Conservation (phyloP, 2,329 filamentous ascomycete species). For the Plectosphaerella plurivora region DNA sequence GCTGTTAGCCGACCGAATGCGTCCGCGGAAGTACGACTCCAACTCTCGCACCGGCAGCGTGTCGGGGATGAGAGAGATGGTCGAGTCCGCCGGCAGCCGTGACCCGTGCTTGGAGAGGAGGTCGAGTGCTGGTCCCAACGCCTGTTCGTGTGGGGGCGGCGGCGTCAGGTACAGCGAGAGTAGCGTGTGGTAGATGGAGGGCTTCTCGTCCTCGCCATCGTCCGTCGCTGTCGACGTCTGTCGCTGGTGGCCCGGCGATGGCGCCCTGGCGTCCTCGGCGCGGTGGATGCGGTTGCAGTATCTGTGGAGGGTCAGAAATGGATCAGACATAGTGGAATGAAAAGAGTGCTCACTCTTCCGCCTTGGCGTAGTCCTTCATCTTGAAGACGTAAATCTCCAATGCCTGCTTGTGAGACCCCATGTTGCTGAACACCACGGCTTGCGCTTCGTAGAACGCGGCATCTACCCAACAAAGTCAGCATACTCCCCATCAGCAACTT, state of each 20-base stretch:
- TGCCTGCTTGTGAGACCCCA: conserved; percentile 92
- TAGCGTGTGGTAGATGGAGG: conserved; percentile 88
- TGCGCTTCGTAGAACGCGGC: conserved; percentile 82
- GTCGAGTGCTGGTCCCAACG: conserved; percentile 74
- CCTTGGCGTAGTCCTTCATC: conserved; percentile 79
- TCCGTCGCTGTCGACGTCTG: conserved; percentile 20
- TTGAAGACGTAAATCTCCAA: conserved; percentile 98
- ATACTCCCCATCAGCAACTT: not conserved
- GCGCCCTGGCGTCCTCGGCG: conserved; percentile 40
- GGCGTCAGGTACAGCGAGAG: conserved; percentile 86
- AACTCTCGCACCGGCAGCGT: conserved; percentile 73
- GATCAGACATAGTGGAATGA: not conserved
- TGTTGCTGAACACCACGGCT: conserved; percentile 87
- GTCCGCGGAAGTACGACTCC: conserved; percentile 85
- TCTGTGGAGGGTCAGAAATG: conserved; percentile 33
- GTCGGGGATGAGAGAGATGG: conserved; percentile 79
- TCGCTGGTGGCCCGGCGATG: conserved; percentile 27
- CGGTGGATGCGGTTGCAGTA: conserved; percentile 88
- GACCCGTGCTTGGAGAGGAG: conserved; percentile 91
- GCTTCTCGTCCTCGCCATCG: conserved; percentile 46
- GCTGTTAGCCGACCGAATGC: conserved; percentile 81
- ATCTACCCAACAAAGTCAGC: conserved; percentile 46
- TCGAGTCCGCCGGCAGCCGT: conserved; percentile 81
- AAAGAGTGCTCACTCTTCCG: conserved; percentile 70
- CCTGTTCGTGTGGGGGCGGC: conserved; percentile 64